These are phyloP conservation scores for Gastrolobium villosum DNA, from an alignment of 306 rosid species.

Conservation along the genomic window DNA sequence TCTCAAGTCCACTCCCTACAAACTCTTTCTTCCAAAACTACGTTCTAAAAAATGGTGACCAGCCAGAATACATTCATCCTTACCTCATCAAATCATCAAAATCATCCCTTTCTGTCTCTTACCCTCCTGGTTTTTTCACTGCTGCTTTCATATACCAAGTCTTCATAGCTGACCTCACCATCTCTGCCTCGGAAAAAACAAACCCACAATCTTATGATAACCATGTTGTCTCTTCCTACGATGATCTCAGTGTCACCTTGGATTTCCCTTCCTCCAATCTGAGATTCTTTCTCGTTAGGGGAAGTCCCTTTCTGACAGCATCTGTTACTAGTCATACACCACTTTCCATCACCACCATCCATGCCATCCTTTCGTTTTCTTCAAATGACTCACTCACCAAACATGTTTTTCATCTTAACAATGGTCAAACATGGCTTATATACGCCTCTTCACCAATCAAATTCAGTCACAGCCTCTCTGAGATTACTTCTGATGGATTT, in stretches of 20 bases:
- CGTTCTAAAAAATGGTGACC: slow-evolving; percentile 74
- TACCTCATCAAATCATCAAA: slow-evolving; percentile 63
- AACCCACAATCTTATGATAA: not conserved
- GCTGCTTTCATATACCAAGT: slow-evolving; percentile 55
- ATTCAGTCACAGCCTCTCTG: slow-evolving; percentile 41
- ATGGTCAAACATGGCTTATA: slow-evolving; percentile 71
- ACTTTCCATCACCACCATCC: slow-evolving; percentile 63
- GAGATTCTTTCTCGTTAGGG: slow-evolving; percentile 70
- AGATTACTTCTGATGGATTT: slow-evolving; percentile 59
- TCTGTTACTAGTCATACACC: slow-evolving; percentile 40
- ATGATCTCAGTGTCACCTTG: slow-evolving; percentile 74
- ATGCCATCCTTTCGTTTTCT: slow-evolving; percentile 59
- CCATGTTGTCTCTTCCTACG: slow-evolving; percentile 67
- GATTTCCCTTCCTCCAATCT: slow-evolving; percentile 70
- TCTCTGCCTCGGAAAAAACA: slow-evolving; percentile 48
- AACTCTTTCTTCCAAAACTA: slow-evolving; percentile 81
- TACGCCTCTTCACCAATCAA: slow-evolving; percentile 60
- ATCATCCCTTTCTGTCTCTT: slow-evolving; percentile 62
- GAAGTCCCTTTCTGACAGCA: slow-evolving; percentile 73
- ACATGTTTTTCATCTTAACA: slow-evolving; percentile 60
- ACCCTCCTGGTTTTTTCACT: slow-evolving; percentile 59
- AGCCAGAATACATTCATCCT: slow-evolving; percentile 75
- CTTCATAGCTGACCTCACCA: slow-evolving; percentile 65
- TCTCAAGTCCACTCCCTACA: slow-evolving; percentile 71
- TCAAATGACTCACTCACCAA: slow-evolving; percentile 57